Conservation (phyloP, 1,284 basidiomycete species). For the Puccinia polysora region DNA sequence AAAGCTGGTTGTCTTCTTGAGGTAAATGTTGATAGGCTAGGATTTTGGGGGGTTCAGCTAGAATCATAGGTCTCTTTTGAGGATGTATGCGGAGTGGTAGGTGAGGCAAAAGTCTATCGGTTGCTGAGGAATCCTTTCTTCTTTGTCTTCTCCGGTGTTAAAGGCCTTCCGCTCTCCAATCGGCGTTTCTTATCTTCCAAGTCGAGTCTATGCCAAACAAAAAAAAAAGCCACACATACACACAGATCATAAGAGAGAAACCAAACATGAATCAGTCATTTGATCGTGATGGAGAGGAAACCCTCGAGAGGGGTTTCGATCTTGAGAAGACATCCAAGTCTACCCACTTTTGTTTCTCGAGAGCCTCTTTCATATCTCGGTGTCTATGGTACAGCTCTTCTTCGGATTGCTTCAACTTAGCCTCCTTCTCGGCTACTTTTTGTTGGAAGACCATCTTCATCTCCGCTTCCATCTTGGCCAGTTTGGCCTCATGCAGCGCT, state of each 20-base stretch:
- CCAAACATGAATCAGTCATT: too few species aligned
- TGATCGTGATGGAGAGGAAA: too few species aligned
- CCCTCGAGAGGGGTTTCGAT: too few species aligned
- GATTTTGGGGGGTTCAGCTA: neutral
- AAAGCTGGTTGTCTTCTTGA: too few species aligned
- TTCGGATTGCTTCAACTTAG: constrained; percentile 94
- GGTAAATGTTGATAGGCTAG: too few species aligned
- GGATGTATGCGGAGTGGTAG: too few species aligned
- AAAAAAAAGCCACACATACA: neutral
- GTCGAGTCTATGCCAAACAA: constrained; percentile 22
- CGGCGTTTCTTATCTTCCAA: constrained; percentile 44
- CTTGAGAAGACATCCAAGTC: too few species aligned
- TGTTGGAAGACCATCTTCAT: constrained; percentile 79
- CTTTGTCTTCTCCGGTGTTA: constrained; percentile 44
- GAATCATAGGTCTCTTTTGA: neutral
- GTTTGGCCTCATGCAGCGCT: constrained; percentile 65
- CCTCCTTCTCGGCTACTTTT: constrained; percentile 96
- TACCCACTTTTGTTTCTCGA: constrained; percentile 44
- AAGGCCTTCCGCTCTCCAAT: constrained; percentile 42
- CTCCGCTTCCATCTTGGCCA: constrained; percentile 97
- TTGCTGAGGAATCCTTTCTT: constrained; percentile 43
- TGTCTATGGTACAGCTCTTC: constrained; percentile 95
- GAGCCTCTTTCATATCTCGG: constrained; percentile 95
- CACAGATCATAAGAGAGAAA: too few species aligned
- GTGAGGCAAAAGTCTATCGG: constrained; percentile 29